A percentile compares a stretch with the other conserved stretches of the same genome.
phyloP scores from a whole-genome alignment of 2,329 filamentous ascomycete species.

The Hortaea sp. region DNA sequence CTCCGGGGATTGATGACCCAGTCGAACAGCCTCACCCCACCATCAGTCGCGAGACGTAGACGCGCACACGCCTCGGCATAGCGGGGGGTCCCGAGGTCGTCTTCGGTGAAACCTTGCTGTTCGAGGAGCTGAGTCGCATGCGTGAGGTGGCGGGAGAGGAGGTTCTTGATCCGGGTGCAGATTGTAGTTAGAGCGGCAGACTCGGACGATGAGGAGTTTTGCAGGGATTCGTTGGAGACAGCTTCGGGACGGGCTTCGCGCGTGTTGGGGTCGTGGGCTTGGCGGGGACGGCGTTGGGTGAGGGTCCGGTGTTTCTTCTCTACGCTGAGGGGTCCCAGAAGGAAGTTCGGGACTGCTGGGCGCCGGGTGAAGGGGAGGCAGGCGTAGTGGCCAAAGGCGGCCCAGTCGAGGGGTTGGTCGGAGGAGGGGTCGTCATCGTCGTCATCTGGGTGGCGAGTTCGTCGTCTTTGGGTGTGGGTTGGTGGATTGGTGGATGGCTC shows the following conservation, averaged over 20 bases:
- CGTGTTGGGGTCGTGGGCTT: slow-evolving; percentile 56
- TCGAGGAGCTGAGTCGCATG: slow-evolving; percentile 15
- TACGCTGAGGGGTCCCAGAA: slow-evolving; percentile 79
- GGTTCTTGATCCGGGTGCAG: slow-evolving; percentile 62
- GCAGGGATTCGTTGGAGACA: slow-evolving; percentile 62
- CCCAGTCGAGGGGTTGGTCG: slow-evolving; percentile 77
- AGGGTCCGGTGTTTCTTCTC: slow-evolving; percentile 71
- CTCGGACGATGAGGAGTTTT: slow-evolving; percentile 62
- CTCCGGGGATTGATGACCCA: slow-evolving; percentile 85
- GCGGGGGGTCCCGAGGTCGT: slow-evolving; percentile 15
- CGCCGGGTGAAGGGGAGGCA: slow-evolving; percentile 63
- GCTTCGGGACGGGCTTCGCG: slow-evolving; percentile 68
- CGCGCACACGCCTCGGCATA: slow-evolving; percentile 42
- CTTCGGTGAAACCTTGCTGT: slow-evolving; percentile 12
- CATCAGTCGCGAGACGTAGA: slow-evolving; percentile 58
- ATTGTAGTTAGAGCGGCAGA: slow-evolving; percentile 56
- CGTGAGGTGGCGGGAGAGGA: slow-evolving; percentile 40
- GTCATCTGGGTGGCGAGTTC: slow-evolving; percentile 23
- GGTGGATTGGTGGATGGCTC: slow-evolving; percentile 31
- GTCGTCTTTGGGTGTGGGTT: slow-evolving; percentile 8
- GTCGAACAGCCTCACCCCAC: slow-evolving; percentile 64
- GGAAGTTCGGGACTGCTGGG: slow-evolving; percentile 69
- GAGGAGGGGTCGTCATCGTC: slow-evolving; percentile 57
- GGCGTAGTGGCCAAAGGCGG: slow-evolving; percentile 66
- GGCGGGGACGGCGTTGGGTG: slow-evolving; percentile 59